Percentiles rank a stretch among this genome's conserved stretches.
Evolutionary conservation across 306 rosid species (phyloP).

Genomic region (Prunus mongolica): DNA sequence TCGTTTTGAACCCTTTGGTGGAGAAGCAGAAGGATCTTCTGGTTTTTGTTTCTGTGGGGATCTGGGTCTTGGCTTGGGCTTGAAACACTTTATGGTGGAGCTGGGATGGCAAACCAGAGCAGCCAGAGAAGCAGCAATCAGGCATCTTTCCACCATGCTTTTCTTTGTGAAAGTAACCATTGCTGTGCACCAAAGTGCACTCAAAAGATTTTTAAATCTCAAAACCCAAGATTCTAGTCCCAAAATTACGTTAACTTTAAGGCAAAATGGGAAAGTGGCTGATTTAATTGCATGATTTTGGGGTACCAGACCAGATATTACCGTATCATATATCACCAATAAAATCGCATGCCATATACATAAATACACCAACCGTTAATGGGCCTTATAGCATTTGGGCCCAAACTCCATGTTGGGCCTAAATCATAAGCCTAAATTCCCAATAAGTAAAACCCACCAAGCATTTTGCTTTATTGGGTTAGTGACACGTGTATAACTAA

Average conservation of each 20-base stretch:
- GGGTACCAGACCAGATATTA: no score
- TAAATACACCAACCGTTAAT: no score
- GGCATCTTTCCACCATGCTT: slow-evolving; percentile 24
- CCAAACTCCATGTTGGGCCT: no score
- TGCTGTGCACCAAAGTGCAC: background rate
- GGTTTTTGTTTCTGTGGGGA: no score
- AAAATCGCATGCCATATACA: no score
- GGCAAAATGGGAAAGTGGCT: background rate
- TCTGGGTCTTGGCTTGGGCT: background rate
- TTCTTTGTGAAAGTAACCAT: background rate
- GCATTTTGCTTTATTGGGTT: no score
- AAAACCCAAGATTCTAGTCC: background rate
- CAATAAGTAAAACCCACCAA: no score
- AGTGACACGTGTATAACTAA: no score
- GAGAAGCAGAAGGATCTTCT: background rate
- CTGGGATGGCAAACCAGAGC: slow-evolving; percentile 25
- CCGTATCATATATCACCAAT: no score
- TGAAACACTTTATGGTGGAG: slow-evolving; percentile 24
- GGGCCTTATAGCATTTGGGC: no score
- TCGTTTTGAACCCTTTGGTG: background rate
- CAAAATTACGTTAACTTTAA: background rate
- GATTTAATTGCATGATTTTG: background rate
- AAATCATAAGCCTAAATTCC: no score
- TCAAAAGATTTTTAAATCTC: background rate
- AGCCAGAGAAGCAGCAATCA: slow-evolving; percentile 25